phyloP scores from a whole-genome alignment of 768 basidiomycete genomes.

The Leccinum sublutescens region DNA sequence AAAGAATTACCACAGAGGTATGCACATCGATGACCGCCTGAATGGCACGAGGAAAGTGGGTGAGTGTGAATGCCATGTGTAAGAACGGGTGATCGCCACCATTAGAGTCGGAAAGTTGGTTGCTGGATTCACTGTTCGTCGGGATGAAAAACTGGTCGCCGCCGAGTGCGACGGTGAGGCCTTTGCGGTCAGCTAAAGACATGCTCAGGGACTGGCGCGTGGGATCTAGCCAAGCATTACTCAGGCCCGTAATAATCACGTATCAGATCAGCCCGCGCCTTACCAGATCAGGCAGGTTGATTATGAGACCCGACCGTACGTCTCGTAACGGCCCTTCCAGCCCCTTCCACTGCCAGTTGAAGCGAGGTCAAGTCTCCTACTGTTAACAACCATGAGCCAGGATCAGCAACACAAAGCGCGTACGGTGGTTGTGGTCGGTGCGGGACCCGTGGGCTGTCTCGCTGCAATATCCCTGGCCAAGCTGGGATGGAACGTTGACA shows the following conservation, averaged over 20 bases:
- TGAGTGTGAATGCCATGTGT: conserved; percentile 10
- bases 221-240: not conserved
- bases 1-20: conserved; percentile 98
- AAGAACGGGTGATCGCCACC: conserved; percentile 33
- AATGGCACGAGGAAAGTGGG: conserved; percentile 6
- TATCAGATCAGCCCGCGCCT: conserved; percentile 16
- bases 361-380: not conserved
- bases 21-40: conserved; percentile 54
- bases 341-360: not conserved
- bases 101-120: conserved; percentile 36
- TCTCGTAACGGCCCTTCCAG: not conserved
- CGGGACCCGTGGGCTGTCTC: conserved; percentile 94
- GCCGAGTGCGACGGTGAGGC: conserved; percentile 35
- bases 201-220: conserved; percentile 9
- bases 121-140: conserved; percentile 49
- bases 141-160: conserved; percentile 58
- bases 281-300: conserved; percentile 13
- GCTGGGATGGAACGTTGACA: conserved; percentile 78
- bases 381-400: conserved; percentile 14
- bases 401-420: conserved; percentile 18
- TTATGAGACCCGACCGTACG: not conserved
- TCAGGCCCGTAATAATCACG: conserved; percentile 6
- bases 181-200: conserved; percentile 13
- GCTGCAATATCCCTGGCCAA: conserved; percentile 83
- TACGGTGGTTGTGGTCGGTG: conserved; percentile 74